Conservation (phyloP, 129 eudicot genomes). For the Flaveria ramosissima region DNA sequence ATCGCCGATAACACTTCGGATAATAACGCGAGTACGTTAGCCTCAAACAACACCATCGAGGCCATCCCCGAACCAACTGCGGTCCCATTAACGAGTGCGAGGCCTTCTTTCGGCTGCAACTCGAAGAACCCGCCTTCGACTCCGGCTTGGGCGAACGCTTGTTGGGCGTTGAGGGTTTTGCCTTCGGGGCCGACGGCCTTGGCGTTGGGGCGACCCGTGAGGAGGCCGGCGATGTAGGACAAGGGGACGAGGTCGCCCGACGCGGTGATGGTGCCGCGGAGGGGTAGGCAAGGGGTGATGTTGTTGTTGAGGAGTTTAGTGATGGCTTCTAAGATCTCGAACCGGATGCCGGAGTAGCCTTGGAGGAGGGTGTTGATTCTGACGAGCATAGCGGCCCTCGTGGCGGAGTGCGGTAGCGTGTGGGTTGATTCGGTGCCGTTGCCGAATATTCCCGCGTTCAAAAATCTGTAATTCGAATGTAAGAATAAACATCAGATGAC, state of each 20-base stretch:
- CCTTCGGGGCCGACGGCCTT: constrained; percentile 57
- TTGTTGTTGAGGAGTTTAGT: constrained; percentile 65
- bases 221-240: constrained; percentile 71
- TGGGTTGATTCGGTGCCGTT: constrained; percentile 64
- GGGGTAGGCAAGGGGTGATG: constrained; percentile 72
- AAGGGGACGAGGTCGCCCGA: constrained; percentile 77
- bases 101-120: constrained; percentile 76
- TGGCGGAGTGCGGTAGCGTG: constrained; percentile 62
- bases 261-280: constrained; percentile 73
- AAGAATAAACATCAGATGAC: too few species aligned
- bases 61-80: constrained; percentile 84
- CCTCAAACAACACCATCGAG: constrained; percentile 62
- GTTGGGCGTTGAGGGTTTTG: constrained; percentile 38
- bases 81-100: constrained; percentile 76
- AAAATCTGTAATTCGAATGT: constrained; percentile 40
- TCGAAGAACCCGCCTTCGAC: constrained; percentile 60
- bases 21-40: constrained; percentile 57
- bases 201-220: constrained; percentile 79
- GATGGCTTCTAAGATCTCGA: constrained; percentile 66
- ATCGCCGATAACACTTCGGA: constrained; percentile 61
- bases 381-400: constrained; percentile 80
- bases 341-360: constrained; percentile 80
- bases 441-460: constrained; percentile 89
- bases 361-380: constrained; percentile 86
- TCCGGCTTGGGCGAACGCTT: constrained; percentile 55